Percentiles rank a stretch among this genome's conserved stretches.
These are phyloP conservation scores for Pistacia vera DNA, from an alignment of 345 rosid species.

Conservation along the genomic window DNA sequence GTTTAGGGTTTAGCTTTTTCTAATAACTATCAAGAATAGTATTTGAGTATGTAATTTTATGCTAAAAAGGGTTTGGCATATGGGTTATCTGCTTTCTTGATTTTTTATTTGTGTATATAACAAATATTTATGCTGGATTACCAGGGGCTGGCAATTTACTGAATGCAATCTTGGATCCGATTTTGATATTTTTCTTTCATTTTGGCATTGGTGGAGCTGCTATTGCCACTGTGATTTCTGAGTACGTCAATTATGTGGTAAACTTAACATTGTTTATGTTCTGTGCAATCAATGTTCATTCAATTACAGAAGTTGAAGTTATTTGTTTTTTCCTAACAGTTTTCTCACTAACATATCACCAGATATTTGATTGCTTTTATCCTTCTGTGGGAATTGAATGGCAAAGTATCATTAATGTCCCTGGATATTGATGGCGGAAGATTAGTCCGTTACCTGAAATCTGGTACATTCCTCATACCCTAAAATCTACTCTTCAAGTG, in stretches of 20 bases:
- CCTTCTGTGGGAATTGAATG: constrained; percentile 82
- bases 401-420: constrained; percentile 64
- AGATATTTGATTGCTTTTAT: constrained; percentile 85
- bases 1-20: too few species aligned
- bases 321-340: constrained; percentile 12
- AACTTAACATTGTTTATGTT: constrained; percentile 33
- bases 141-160: constrained; percentile 85
- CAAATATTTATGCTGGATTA: constrained; percentile 22
- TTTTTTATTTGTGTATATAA: not conserved
- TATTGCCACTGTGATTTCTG: constrained; percentile 89
- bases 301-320: constrained; percentile 2
- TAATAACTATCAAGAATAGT: too few species aligned
- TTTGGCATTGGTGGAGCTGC: constrained; percentile 91
- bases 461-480: constrained; percentile 50
- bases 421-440: constrained; percentile 65
- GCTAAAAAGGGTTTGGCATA: not conserved
- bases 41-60: too few species aligned
- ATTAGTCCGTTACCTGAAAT: constrained; percentile 63
- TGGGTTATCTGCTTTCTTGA: constrained; percentile 7
- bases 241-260: constrained; percentile 86
- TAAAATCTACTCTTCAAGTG: not conserved
- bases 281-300: constrained; percentile 16
- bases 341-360: constrained; percentile 19
- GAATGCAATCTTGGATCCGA: constrained; percentile 74
- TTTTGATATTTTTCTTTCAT: constrained; percentile 69